Evolutionary conservation across 2,329 filamentous ascomycete genomes (phyloP).

Genomic region (Colletotrichum limetticola): DNA sequence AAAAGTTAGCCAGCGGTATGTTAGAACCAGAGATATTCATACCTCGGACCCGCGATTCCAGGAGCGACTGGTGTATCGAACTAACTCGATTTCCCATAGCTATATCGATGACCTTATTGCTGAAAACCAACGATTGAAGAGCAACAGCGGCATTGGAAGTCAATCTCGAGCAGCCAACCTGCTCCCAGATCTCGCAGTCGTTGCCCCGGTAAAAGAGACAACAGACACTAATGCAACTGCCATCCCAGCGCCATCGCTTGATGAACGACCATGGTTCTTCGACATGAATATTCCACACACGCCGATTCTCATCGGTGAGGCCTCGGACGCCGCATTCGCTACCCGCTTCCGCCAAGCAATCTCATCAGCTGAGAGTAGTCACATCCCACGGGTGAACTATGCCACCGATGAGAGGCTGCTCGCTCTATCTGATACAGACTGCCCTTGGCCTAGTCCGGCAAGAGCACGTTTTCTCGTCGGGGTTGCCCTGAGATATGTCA

Average conservation of each 20-base stretch:
- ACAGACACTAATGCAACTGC: slow-evolving; percentile 23
- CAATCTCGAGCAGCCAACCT: slow-evolving; percentile 15
- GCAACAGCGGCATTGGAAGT: not conserved
- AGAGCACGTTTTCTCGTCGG: slow-evolving; percentile 50
- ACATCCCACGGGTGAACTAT: slow-evolving; percentile 49
- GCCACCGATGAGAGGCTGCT: slow-evolving; percentile 44
- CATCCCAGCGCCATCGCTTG: slow-evolving; percentile 36
- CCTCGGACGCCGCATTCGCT: slow-evolving; percentile 49
- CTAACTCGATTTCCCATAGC: slow-evolving; percentile 26
- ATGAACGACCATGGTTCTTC: slow-evolving; percentile 47
- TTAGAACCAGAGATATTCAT: not conserved
- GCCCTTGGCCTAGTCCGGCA: slow-evolving; percentile 51
- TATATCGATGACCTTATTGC: slow-evolving; percentile 48
- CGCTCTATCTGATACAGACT: slow-evolving; percentile 42
- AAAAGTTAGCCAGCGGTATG: slow-evolving; percentile 46
- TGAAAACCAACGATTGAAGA: slow-evolving; percentile 45
- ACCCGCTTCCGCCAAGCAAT: slow-evolving; percentile 49
- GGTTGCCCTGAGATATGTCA: slow-evolving; percentile 53
- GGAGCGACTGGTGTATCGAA: not conserved
- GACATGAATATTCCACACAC: slow-evolving; percentile 46
- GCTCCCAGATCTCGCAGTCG: slow-evolving; percentile 3
- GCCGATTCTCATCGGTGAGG: slow-evolving; percentile 49
- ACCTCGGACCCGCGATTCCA: too few relatives aligned
- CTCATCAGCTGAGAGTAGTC: slow-evolving; percentile 42
- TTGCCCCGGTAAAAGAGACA: slow-evolving; percentile 1